Percentiles rank a stretch among this genome's conserved stretches.
Evolutionary conservation across 345 rosid species (phyloP).

Genomic region (Passiflora organensis): DNA sequence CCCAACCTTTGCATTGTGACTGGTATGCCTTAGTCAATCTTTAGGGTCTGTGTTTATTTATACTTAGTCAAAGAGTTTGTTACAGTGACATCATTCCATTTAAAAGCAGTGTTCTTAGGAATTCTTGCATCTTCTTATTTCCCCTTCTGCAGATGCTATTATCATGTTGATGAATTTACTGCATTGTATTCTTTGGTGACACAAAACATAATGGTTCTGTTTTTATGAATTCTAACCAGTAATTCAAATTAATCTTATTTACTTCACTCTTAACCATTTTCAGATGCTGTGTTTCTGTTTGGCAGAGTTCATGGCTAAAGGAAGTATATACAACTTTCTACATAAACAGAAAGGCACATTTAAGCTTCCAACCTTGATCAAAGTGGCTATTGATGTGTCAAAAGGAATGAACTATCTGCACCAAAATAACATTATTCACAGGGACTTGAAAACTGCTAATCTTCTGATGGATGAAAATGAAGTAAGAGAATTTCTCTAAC

Average conservation of each 20-base stretch:
- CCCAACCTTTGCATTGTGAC: slow-evolving; percentile 88
- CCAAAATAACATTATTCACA: slow-evolving; percentile 89
- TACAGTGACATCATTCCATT: not conserved
- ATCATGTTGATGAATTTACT: slow-evolving; percentile 19
- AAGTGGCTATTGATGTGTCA: slow-evolving; percentile 77
- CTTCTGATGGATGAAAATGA: slow-evolving; percentile 98
- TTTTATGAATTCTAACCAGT: slow-evolving; percentile 10
- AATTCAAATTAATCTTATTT: slow-evolving; percentile 9
- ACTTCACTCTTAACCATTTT: slow-evolving; percentile 15
- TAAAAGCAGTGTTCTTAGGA: not conserved
- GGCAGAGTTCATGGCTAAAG: slow-evolving; percentile 88
- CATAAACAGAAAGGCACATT: slow-evolving; percentile 82
- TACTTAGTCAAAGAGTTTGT: not conserved
- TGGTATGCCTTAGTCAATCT: slow-evolving; percentile 37
- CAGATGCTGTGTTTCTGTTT: slow-evolving; percentile 21
- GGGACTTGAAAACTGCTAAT: slow-evolving; percentile 96
- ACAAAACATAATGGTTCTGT: not conserved
- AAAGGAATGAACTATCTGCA: slow-evolving; percentile 97
- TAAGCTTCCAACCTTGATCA: slow-evolving; percentile 70
- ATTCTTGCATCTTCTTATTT: not conserved
- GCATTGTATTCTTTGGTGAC: not conserved
- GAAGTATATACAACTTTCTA: slow-evolving; percentile 83
- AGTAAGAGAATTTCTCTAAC: slow-evolving; percentile 38
- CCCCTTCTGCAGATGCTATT: slow-evolving; percentile 10
- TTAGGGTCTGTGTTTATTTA: too few relatives aligned